phyloP scores from a whole-genome alignment of 2,329 filamentous ascomycete species.

The Raffaelea arxii region DNA sequence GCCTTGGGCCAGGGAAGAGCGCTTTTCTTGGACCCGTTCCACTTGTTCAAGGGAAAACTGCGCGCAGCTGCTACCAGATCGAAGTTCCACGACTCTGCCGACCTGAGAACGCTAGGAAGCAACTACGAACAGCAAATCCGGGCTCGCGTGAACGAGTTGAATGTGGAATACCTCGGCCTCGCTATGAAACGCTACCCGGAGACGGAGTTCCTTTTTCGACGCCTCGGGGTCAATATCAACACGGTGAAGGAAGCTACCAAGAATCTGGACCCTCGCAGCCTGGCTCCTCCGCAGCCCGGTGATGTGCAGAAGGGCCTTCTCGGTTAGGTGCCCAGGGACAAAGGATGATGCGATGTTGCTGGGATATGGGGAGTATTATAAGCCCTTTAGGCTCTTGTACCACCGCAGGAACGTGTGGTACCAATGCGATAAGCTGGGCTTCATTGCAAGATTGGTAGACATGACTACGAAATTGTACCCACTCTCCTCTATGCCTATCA shows the following conservation, averaged over 20 bases:
- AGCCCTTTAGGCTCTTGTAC: too few relatives aligned
- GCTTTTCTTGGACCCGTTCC: neutral
- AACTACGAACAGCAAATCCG: neutral
- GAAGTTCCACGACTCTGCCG: slow-evolving; percentile 1
- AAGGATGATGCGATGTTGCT: too few relatives aligned
- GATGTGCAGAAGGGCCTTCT: neutral
- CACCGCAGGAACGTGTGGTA: too few relatives aligned
- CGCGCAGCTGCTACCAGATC: neutral
- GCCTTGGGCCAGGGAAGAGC: neutral
- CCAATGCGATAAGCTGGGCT: too few relatives aligned
- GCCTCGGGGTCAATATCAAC: neutral
- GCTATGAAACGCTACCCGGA: neutral
- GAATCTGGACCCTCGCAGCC: neutral
- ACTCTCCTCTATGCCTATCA: too few relatives aligned
- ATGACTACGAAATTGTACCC: too few relatives aligned
- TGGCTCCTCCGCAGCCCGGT: neutral
- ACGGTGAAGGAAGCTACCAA: neutral
- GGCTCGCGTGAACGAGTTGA: neutral
- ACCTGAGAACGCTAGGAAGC: neutral
- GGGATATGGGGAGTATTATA: too few relatives aligned
- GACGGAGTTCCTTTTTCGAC: neutral
- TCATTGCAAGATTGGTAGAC: too few relatives aligned
- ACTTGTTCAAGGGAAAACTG: slow-evolving; percentile 3
- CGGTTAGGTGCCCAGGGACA: neutral
- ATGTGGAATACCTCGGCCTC: neutral